Evolutionary conservation across 768 basidiomycete species (phyloP), one percentile per base, ranked within the genome.

Genomic region (Suillus clintonianus): DNA sequence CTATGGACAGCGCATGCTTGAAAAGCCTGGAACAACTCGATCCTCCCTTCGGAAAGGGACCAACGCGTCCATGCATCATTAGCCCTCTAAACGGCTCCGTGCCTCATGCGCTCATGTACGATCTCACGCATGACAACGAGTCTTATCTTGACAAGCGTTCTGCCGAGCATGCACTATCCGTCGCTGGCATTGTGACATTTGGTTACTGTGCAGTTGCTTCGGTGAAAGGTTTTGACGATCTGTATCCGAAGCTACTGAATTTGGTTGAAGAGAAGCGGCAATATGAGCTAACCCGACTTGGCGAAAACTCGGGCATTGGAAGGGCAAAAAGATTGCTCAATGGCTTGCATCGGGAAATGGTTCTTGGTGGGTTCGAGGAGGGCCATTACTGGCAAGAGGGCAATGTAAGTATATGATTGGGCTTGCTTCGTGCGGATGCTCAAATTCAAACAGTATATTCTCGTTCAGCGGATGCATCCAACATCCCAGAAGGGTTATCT

Each of bases 301-400:
- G 81, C 57, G 77, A 88, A 68, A 70, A 76, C 51, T 88, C 86
- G 53, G 87, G 85, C 6, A 89, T 87, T 64, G 82, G 82, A 9
- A 80, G 74, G 64, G 82, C 83, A 34, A 88, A 89, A 77, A 81
- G 94, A 65, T 72, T 97, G 2, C 71, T 99, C 67, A 99, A 99
- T 73, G 85, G 89, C 58, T 72, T 99, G 61, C 96, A 95, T 76
- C 80, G 91, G 43, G 95, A 99, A 80, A 95, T 99, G 93, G 85
- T 93, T 4, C 79, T 94, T n/a, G 87, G 83, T 2, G 91, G 87
- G 0, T 98, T 85, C 66, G 86, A 89, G 64, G 97, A 99, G 76
- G 97, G 95, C 0, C 94, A 98, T 78, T 94, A 99, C 11, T 96
- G 96, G 71, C 95, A 98, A 74, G 97, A 99, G 74, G 95, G 92